Percentiles rank a stretch among this genome's conserved stretches.
phyloP scores from a whole-genome alignment of 2,329 filamentous ascomycete genomes.

The Macrophomina phaseolina region DNA sequence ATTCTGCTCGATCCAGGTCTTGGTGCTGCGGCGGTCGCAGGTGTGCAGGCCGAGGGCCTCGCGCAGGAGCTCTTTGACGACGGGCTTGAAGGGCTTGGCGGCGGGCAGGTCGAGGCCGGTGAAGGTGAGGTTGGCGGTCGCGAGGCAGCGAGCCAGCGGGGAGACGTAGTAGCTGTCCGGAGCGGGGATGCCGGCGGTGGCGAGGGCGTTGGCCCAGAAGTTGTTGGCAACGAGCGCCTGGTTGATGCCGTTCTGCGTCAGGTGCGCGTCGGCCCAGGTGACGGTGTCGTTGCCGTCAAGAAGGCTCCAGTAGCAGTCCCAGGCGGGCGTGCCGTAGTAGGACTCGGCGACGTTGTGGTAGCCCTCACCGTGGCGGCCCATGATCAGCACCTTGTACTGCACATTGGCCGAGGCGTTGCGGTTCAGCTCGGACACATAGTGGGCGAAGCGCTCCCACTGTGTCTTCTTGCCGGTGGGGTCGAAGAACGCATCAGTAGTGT shows the following conservation, averaged over 20 bases:
- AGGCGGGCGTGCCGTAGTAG: constrained; percentile 70
- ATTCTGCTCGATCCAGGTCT: constrained; percentile 57
- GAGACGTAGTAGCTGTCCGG: constrained; percentile 70
- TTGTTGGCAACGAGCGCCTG: constrained; percentile 64
- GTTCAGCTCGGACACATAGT: constrained; percentile 64
- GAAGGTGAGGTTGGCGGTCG: constrained; percentile 69
- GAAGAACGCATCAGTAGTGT: constrained; percentile 57
- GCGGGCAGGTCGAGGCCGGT: constrained; percentile 58
- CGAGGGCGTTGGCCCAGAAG: constrained; percentile 64
- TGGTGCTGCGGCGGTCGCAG: constrained; percentile 67
- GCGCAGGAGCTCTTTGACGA: constrained; percentile 68
- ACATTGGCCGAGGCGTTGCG: constrained; percentile 50
- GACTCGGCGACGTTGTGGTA: constrained; percentile 68
- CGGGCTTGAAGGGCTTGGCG: constrained; percentile 60
- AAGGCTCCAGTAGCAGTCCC: constrained; percentile 74
- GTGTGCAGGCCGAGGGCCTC: constrained; percentile 72
- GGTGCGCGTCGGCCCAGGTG: constrained; percentile 67
- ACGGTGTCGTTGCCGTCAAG: constrained; percentile 68
- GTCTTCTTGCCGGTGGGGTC: constrained; percentile 54
- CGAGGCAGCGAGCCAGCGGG: constrained; percentile 67
- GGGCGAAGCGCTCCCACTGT: constrained; percentile 69
- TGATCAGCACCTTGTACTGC: constrained; percentile 70
- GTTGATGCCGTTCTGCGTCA: constrained; percentile 62
- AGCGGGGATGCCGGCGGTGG: constrained; percentile 60
- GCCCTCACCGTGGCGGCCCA: constrained; percentile 74